A percentile compares a stretch with the other conserved stretches of the same genome.
These are phyloP conservation scores for Cercophora sp. DNA, from an alignment of 495 filamentous ascomycete species.

Conservation along the genomic window DNA sequence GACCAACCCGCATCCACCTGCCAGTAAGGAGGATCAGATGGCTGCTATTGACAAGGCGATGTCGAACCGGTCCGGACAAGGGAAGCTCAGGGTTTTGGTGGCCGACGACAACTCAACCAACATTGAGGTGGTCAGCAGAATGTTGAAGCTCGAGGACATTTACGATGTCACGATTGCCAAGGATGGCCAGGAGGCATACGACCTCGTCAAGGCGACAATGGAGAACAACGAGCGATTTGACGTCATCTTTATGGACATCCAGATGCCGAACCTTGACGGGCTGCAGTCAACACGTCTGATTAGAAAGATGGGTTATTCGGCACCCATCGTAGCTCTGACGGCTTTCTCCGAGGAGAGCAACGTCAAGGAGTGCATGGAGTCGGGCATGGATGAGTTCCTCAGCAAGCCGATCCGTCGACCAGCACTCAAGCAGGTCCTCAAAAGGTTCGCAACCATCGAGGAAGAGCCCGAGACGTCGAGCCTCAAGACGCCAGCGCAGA, in stretches of 20 bases:
- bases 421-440: constrained; percentile 79
- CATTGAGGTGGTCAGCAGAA: constrained; percentile 74
- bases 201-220: constrained; percentile 79
- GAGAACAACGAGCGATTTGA: constrained; percentile 66
- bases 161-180: constrained; percentile 75
- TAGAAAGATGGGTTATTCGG: constrained; percentile 77
- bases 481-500: constrained; percentile 26
- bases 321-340: constrained; percentile 86
- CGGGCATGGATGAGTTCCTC: constrained; percentile 68
- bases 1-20: constrained; percentile 42
- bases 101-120: constrained; percentile 96
- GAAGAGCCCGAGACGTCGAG: constrained; percentile 49
- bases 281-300: constrained; percentile 85
- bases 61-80: constrained; percentile 50
- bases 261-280: constrained; percentile 93
- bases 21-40: constrained; percentile 33
- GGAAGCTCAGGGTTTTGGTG: constrained; percentile 77
- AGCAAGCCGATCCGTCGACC: constrained; percentile 81
- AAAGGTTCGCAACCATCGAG: constrained; percentile 54
- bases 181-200: constrained; percentile 86
- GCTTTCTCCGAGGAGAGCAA: constrained; percentile 90
- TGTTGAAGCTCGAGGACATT: constrained; percentile 53
- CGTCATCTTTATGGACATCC: constrained; percentile 90
- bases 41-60: constrained; percentile 45
- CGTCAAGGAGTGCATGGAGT: constrained; percentile 76